Conservation (phyloP, 768 basidiomycete genomes). For the Lentinula edodes region DNA sequence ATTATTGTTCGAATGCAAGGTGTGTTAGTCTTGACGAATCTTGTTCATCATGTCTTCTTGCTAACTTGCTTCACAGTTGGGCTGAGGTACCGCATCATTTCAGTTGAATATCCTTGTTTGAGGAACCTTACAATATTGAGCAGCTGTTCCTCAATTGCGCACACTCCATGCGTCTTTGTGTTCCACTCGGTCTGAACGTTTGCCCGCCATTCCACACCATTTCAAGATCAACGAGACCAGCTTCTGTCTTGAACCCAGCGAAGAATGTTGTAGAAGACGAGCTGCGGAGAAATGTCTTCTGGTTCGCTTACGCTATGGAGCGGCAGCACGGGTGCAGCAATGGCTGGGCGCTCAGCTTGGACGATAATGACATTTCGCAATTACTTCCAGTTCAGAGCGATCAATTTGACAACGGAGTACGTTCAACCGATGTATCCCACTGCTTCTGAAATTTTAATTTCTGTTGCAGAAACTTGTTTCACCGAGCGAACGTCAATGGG, state of each 20-base stretch:
- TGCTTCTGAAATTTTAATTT: constrained; percentile 2
- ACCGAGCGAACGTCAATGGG: constrained; percentile 59
- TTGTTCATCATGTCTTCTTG: background rate
- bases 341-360: constrained; percentile 65
- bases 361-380: constrained; percentile 72
- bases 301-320: constrained; percentile 66
- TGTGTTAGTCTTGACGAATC: background rate
- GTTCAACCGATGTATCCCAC: constrained; percentile 12
- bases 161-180: constrained; percentile 48
- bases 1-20: constrained; percentile 72
- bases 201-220: constrained; percentile 64
- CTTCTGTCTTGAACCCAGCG: constrained; percentile 58
- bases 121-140: background rate
- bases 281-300: constrained; percentile 66
- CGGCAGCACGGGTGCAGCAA: constrained; percentile 63
- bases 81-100: constrained; percentile 48
- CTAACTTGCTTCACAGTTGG: constrained; percentile 37
- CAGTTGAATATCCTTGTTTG: background rate
- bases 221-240: constrained; percentile 47
- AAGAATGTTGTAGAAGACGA: constrained; percentile 64
- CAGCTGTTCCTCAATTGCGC: constrained; percentile 60
- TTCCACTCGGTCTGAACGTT: constrained; percentile 68
- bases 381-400: constrained; percentile 58
- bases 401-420: constrained; percentile 57
- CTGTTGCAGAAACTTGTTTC: constrained; percentile 37